Base-by-base conservation (phyloP, 371 early-diverging fungal species). In the Chytridiales sp. region DNA sequence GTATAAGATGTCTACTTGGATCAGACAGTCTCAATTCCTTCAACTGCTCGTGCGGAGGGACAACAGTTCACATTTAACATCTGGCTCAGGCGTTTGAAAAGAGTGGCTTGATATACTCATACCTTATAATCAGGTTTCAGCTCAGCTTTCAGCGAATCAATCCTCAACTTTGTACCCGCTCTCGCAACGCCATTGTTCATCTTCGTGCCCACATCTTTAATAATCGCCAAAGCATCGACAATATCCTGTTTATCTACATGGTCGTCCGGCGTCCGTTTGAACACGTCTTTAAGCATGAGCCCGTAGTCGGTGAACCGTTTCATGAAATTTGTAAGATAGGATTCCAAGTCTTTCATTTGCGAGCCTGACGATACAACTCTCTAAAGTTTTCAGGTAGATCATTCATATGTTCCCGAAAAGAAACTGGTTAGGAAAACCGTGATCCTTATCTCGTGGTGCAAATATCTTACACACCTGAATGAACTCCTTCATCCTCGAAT, bases 291-390 rank as follows among this genome's bases (percentile, higher is more conserved):
- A 13, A 64, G 31, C 21, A 52, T 35, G 32, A 49, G 32, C 13
- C 44, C 46, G 47, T 64, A 64, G 29, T 57, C 49, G 15, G 31
- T 36, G 24, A 58, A 51, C 22, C 64, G 57, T 24, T 52, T 43
- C 31, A 56, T 17, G 30, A 57, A 36, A n/a, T 13, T 13, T 4
- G 58, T 48, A 11, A 57, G 26, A 26, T 46, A 30, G 27, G n/a
- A n/a, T n/a, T n/a, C n/a, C n/a, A n/a, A n/a, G n/a, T n/a, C n/a
- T n/a, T n/a, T n/a, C n/a, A n/a, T n/a, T n/a, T n/a, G n/a, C n/a
- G n/a, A n/a, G n/a, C n/a, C n/a, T n/a, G n/a, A n/a, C n/a, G n/a
- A n/a, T n/a, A n/a, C n/a, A n/a, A n/a, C n/a, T n/a, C n/a, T n/a
- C n/a, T n/a, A n/a, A n/a, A n/a, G n/a, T n/a, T n/a, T n/a, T n/a